Evolutionary conservation across 495 filamentous ascomycete genomes (phyloP), one percentile per base, ranked within the genome.

Genomic region (Zalerion maritima): DNA sequence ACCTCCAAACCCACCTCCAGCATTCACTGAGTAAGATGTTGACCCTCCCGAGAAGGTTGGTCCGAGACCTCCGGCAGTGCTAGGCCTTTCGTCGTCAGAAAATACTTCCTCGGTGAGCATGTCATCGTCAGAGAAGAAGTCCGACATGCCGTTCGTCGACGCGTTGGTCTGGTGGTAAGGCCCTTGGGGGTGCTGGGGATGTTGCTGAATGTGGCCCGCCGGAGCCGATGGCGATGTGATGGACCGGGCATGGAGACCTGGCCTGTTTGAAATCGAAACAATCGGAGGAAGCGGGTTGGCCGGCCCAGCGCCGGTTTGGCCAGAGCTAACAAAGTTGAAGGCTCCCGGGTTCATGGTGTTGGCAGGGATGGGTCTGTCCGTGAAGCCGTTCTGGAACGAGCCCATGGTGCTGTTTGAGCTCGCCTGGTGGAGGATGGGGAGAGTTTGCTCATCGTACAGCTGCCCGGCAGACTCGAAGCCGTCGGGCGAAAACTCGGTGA

Each of bases 381-480:
- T 68, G 29, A 93, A 86, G 23, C 81, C 81, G 41, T 81, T 87
- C 35, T 94, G 84, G 49, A 97, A 87, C 0, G 83, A 89, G 8
- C 64, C 71, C 18, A 87, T 65, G 0, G 81, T 86, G 30, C 58
- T 60, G 28, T 45, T 59, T 18, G 35, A 49, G 3, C 59, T 60
- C 2, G 61, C 60, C 40, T 84, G 81, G 38, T 83, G 75, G 10
- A 96, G 57, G 30, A 97, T 93, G 0, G 89, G 89, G 3, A 86
- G 67, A 8, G 87, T 91, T 42, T 92, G 79, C 45, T 87, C 87
- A 45, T 96, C 86, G 47, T 97, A 96, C 3, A 94, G 62, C 45
- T 83, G 77, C 8, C 85, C 82, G 11, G 74, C 78, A 18, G 73
- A 75, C 35, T 92, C 84, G 20, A 73, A 72, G 26, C 55, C 58